phyloP scores from a whole-genome alignment of 129 eudicot genomes.

The Escallonia rubra region DNA sequence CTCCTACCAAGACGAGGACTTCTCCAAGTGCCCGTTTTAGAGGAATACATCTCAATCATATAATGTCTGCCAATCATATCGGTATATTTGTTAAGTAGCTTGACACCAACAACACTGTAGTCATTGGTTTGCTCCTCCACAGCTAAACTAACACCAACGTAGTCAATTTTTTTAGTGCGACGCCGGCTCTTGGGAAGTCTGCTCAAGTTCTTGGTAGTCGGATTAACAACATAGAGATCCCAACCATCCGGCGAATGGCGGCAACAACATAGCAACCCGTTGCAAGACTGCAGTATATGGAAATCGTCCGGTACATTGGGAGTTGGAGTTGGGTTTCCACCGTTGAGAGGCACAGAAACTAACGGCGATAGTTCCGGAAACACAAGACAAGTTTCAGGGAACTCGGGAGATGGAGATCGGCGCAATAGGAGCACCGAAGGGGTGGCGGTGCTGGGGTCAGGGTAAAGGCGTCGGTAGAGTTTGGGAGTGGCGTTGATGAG shows the following conservation, averaged over 20 bases:
- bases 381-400: too few relatives aligned
- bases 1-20: neutral
- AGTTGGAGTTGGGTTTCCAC: neutral
- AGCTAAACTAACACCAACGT: slow-evolving; percentile 12
- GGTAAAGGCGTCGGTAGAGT: slow-evolving; percentile 14
- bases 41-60: slow-evolving; percentile 26
- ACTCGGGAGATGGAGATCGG: too few relatives aligned
- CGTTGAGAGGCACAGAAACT: slow-evolving; percentile 22
- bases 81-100: neutral
- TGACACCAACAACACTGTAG: slow-evolving; percentile 21
- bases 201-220: slow-evolving; percentile 23
- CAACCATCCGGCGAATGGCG: neutral
- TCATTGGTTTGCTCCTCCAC: slow-evolving; percentile 33
- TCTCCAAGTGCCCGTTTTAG: slow-evolving; percentile 17
- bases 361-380: neutral
- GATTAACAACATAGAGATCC: slow-evolving; percentile 25
- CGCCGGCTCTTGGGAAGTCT: neutral
- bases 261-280: slow-evolving; percentile 29
- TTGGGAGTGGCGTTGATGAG: slow-evolving; percentile 22
- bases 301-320: slow-evolving; percentile 9
- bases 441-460: slow-evolving; percentile 6
- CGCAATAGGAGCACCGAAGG: slow-evolving; percentile 15
- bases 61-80: neutral
- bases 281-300: slow-evolving; percentile 34
- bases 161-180: neutral